These are phyloP conservation scores for Colletotrichum destructivum DNA, from an alignment of 2,329 filamentous ascomycete genomes.

Conservation along the genomic window DNA sequence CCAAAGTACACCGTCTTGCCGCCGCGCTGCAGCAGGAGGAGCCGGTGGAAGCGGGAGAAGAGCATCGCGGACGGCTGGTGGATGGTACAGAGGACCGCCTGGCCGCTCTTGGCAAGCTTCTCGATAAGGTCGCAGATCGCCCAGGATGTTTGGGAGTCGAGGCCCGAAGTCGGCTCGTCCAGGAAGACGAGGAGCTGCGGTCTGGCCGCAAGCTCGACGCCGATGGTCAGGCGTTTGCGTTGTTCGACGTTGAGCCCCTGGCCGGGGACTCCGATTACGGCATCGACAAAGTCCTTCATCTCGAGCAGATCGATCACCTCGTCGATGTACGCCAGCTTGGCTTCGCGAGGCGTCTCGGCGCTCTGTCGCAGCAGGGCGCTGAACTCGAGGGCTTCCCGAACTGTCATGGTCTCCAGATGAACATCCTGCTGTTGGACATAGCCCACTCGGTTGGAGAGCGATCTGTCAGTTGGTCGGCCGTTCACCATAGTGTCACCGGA, in stretches of 20 bases:
- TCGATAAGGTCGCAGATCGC: slow-evolving; percentile 80
- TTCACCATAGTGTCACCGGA: slow-evolving; percentile 80
- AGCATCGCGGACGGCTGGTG: slow-evolving; percentile 63
- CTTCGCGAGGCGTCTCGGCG: slow-evolving; percentile 61
- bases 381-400: slow-evolving; percentile 77
- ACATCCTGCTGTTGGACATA: slow-evolving; percentile 83
- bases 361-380: slow-evolving; percentile 79
- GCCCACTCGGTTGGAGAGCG: slow-evolving; percentile 79
- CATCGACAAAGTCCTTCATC: slow-evolving; percentile 77
- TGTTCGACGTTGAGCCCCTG: slow-evolving; percentile 65
- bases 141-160: slow-evolving; percentile 84
- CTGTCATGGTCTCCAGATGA: slow-evolving; percentile 78
- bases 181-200: slow-evolving; percentile 81
- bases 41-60: slow-evolving; percentile 66
- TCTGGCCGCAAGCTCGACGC: slow-evolving; percentile 82
- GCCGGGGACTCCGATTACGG: slow-evolving; percentile 77
- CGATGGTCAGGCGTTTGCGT: slow-evolving; percentile 77
- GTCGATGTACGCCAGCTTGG: slow-evolving; percentile 50
- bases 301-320: slow-evolving; percentile 51
- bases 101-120: slow-evolving; percentile 68
- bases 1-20: slow-evolving; percentile 74
- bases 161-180: slow-evolving; percentile 83
- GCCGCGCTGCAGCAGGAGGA: slow-evolving; percentile 69
- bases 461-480: slow-evolving; percentile 73
- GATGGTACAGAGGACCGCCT: slow-evolving; percentile 63